phyloP scores from a whole-genome alignment of 2,329 filamentous ascomycete species.

The Ophiobolus disseminans region DNA sequence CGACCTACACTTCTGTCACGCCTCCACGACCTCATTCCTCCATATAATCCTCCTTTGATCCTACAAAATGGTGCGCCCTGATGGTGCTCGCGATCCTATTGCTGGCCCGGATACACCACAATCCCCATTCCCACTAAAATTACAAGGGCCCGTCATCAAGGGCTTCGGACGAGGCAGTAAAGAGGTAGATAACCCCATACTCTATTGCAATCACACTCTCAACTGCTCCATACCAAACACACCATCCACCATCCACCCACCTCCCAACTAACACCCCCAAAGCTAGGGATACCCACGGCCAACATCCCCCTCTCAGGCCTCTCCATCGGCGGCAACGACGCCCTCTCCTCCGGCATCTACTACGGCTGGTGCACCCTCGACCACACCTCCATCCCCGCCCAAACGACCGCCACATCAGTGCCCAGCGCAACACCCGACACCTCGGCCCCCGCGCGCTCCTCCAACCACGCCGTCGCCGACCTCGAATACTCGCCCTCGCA shows the following conservation, averaged over 20 bases:
- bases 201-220: background rate
- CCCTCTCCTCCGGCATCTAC: slow-evolving; percentile 82
- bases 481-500: slow-evolving; percentile 27
- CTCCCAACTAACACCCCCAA: background rate
- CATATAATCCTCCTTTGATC: background rate
- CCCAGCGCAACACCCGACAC: slow-evolving; percentile 28
- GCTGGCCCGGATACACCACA: slow-evolving; percentile 76
- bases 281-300: slow-evolving; percentile 96
- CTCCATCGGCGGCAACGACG: slow-evolving; percentile 69
- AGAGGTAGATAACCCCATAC: slow-evolving; percentile 67
- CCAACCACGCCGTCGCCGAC: slow-evolving; percentile 38
- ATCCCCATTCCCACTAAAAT: slow-evolving; percentile 79
- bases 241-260: slow-evolving; percentile 43
- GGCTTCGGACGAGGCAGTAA: slow-evolving; percentile 94
- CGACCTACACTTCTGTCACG: background rate
- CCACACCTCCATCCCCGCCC: slow-evolving; percentile 46
- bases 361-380: slow-evolving; percentile 87
- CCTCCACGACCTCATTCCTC: background rate
- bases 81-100: slow-evolving; percentile 54
- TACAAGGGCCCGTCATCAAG: slow-evolving; percentile 87
- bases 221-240: background rate
- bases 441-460: slow-evolving; percentile 20
- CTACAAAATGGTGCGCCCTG: slow-evolving; percentile 33
- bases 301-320: slow-evolving; percentile 78
- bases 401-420: slow-evolving; percentile 42